Conservation (phyloP, 768 basidiomycete genomes). For the Chiua virens region DNA sequence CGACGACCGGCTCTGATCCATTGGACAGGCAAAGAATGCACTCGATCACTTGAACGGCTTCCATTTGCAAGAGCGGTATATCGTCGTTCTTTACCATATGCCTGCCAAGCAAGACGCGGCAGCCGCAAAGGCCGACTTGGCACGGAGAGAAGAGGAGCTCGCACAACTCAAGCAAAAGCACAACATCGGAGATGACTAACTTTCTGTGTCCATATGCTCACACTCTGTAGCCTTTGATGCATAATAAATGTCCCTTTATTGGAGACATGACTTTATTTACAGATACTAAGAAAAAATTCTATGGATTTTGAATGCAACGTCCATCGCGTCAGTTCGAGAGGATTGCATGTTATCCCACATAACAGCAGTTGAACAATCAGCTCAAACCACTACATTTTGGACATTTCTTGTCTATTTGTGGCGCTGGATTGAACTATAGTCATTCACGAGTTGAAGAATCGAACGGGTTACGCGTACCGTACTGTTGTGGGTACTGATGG, state of each 20-base stretch:
- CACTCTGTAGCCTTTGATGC: conserved; percentile 10
- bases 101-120: conserved; percentile 96
- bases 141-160: conserved; percentile 88
- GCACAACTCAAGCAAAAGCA: conserved; percentile 84
- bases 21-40: conserved; percentile 85
- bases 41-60: conserved; percentile 97
- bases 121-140: conserved; percentile 88
- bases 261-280: conserved; percentile 6
- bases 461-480: conserved; percentile 39
- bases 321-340: conserved; percentile 3
- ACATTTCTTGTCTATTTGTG: conserved; percentile 60
- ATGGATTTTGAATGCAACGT: conserved; percentile 9
- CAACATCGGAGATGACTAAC: conserved; percentile 74
- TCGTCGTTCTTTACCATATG: conserved; percentile 97
- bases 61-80: conserved; percentile 96
- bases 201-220: conserved; percentile 8
- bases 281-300: conserved; percentile 2
- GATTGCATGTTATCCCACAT: conserved; percentile 3
- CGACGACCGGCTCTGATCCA: conserved; percentile 11
- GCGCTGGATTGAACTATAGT: conserved; percentile 38
- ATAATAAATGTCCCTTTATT: conserved; percentile 8
- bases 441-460: not conserved
- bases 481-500: conserved; percentile 66
- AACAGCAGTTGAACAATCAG: conserved; percentile 12
- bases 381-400: conserved; percentile 35